Evolutionary conservation across 345 rosid genomes (phyloP).

Genomic region (Pugionium cornutum): DNA sequence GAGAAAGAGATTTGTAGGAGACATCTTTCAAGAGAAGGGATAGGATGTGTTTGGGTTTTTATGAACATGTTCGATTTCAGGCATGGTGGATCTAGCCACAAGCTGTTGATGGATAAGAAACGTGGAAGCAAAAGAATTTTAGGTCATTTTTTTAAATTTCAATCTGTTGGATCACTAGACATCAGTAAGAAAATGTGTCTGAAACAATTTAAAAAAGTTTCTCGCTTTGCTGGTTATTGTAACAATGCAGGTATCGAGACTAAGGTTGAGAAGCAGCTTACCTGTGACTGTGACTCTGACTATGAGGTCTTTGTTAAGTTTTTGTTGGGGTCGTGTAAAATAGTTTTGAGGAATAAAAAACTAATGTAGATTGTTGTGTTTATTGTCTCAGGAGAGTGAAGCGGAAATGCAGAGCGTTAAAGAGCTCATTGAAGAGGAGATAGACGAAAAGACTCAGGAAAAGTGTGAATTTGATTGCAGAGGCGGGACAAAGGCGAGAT

Average conservation of each 20-base stretch:
- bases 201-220: neutral
- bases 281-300: slow-evolving; percentile 35
- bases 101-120: slow-evolving; percentile 66
- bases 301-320: too few species aligned
- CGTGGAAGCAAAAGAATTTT: slow-evolving; percentile 44
- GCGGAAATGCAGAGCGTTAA: slow-evolving; percentile 57
- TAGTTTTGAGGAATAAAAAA: too few species aligned
- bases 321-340: too few species aligned
- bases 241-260: slow-evolving; percentile 38
- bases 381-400: slow-evolving; percentile 51
- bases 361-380: too few species aligned
- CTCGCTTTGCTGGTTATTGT: slow-evolving; percentile 39
- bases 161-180: neutral
- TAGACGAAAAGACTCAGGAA: slow-evolving; percentile 45
- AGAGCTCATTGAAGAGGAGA: slow-evolving; percentile 88
- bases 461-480: slow-evolving; percentile 44
- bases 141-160: neutral
- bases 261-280: slow-evolving; percentile 41
- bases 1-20: slow-evolving; percentile 44
- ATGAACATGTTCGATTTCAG: slow-evolving; percentile 75
- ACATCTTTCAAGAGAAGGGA: slow-evolving; percentile 51
- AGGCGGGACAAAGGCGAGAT: slow-evolving; percentile 43
- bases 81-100: slow-evolving; percentile 62
- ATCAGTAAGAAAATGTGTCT: neutral
- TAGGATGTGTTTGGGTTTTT: slow-evolving; percentile 87